These are phyloP conservation scores for Talinum fruticosum DNA, from an alignment of 148 eudicot species.

Conservation along the genomic window DNA sequence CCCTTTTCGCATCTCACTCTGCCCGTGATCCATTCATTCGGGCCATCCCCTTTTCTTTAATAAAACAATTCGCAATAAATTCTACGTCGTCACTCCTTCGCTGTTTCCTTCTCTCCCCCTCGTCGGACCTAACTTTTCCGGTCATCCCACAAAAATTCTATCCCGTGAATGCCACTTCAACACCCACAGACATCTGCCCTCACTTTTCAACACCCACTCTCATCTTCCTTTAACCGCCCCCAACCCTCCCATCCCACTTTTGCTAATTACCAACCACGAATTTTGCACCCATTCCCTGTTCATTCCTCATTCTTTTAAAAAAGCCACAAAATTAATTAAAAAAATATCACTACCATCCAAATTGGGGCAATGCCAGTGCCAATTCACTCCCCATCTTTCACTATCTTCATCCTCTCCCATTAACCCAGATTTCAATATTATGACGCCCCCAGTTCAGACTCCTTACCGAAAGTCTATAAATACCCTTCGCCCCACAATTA, in stretches of 20 bases:
- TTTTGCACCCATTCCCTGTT: background rate
- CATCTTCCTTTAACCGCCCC: background rate
- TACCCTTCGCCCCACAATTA: background rate
- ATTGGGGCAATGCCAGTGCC: background rate
- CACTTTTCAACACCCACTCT: conserved; percentile 2
- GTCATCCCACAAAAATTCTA: background rate
- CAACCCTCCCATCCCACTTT: background rate
- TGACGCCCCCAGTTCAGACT: background rate
- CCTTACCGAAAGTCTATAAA: conserved; percentile 5
- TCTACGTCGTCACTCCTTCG: too few relatives aligned
- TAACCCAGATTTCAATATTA: background rate
- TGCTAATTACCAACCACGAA: background rate
- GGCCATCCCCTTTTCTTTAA: too few relatives aligned
- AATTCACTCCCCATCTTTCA: background rate
- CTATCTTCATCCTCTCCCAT: too few relatives aligned
- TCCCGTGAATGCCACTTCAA: background rate
- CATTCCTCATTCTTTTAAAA: background rate
- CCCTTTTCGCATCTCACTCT: too few relatives aligned
- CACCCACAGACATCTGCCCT: background rate
- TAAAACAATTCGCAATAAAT: too few relatives aligned
- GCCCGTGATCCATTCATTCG: too few relatives aligned
- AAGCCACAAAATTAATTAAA: background rate
- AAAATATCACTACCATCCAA: background rate
- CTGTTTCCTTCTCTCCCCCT: background rate
- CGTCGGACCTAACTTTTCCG: background rate